phyloP scores from a whole-genome alignment of 805 yeast species.

The Saccharomycopsis guyanensis region DNA sequence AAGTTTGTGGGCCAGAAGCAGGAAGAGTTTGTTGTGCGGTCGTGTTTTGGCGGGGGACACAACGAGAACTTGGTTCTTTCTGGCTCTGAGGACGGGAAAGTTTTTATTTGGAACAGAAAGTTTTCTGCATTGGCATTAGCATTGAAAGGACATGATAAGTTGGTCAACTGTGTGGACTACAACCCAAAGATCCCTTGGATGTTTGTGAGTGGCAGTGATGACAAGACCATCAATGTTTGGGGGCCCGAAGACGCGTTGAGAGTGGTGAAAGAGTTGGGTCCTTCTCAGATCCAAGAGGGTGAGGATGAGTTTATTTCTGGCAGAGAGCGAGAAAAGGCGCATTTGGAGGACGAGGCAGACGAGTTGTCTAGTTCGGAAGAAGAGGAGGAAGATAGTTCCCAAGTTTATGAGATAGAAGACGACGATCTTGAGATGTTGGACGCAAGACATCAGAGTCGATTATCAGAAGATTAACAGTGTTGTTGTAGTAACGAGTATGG shows the following conservation, averaged over 20 bases:
- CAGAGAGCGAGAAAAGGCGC: no score
- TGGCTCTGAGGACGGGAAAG: conserved; percentile 76
- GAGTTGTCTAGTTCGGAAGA: no score
- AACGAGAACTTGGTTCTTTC: conserved; percentile 65
- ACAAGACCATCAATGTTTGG: conserved; percentile 63
- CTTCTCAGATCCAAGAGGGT: background rate
- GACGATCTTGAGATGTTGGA: background rate
- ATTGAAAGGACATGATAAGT: conserved; percentile 53
- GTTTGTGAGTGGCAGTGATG: conserved; percentile 87
- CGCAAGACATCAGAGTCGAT: no score
- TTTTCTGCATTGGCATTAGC: conserved; percentile 60
- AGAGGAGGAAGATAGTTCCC: background rate
- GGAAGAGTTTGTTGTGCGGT: conserved; percentile 59
- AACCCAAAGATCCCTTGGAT: conserved; percentile 38
- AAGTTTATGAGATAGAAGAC: background rate
- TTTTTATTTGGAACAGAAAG: conserved; percentile 71
- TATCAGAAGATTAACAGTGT: no score
- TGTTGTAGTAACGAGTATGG: no score
- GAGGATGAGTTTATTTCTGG: no score
- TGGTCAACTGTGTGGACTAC: conserved; percentile 80
- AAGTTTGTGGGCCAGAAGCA: conserved; percentile 71
- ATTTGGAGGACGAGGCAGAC: no score
- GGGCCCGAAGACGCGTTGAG: conserved; percentile 25
- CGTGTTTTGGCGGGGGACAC: conserved; percentile 69
- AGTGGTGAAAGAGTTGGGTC: background rate